Evolutionary conservation across 345 rosid species (phyloP), one percentile per base, ranked within the genome.

Genomic region (Eucalyptus cloeziana): DNA sequence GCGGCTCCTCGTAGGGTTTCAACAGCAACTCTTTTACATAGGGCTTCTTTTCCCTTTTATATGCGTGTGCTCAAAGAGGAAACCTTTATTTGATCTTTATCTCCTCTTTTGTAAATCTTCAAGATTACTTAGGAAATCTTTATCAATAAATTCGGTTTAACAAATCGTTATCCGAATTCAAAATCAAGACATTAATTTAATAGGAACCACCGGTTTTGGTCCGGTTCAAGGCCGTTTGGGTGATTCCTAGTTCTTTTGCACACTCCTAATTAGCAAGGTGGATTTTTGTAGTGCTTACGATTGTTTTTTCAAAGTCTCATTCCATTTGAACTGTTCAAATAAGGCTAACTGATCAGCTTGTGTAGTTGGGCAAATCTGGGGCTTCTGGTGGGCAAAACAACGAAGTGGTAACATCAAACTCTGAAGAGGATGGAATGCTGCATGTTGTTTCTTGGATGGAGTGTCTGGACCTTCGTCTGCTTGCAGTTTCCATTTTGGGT

Each of bases 381-480:
- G 54, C 24, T 67, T 85, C 91, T 76, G 44, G 50, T 85, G 58
- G 87, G 45, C 81, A n/a, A 71, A 88, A 50, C 5, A 33, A 49
- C 56, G 49, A 52, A 69, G 86, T 79, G 31, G 37, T 85, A 13
- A 54, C 47, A 22, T n/a, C 45, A 14, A 87, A 83, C 27, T 64
- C 45, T 60, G 89, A 81, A 85, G 91, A 91, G 10, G 92, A 91
- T 88, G 95, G 91, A 37, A 54, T 89, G 45, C 69, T 93, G 85
- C 94, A 92, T 44, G 60, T 93, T 49, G 94, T 92, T 37, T 93
- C 94, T 40, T 93, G 93, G 93, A 89, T 91, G 92, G 88, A 92
- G 25, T 91, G 94, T 87, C 80, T 93, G 79, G 94, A 93, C 92
- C 93, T 91, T 86, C 89, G 89, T 51, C 37, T 90, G 86, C 92